phyloP scores from a whole-genome alignment of 2,329 filamentous ascomycete species.

The Phoma sp. region DNA sequence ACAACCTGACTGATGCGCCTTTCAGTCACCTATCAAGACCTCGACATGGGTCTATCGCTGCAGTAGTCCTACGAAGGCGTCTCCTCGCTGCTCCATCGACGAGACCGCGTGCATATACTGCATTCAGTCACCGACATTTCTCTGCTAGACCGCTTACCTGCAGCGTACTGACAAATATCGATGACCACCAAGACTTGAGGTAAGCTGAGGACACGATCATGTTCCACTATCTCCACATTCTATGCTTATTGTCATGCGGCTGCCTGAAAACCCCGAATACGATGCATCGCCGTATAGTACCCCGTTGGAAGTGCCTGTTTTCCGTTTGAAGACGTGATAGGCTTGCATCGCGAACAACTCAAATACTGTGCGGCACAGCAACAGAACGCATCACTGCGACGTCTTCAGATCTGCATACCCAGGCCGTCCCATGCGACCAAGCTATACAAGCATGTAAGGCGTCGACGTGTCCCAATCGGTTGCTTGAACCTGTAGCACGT shows the following conservation, averaged over 20 bases:
- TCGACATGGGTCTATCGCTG: not conserved
- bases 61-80: not conserved
- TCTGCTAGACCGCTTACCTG: not conserved
- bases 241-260: not conserved
- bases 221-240: not conserved
- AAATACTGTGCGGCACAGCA: not conserved
- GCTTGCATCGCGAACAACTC: not conserved
- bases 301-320: too few relatives aligned
- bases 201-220: not conserved
- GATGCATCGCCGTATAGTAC: not conserved
- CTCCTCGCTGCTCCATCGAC: not conserved
- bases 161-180: slow-evolving; percentile 10
- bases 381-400: not conserved
- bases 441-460: not conserved
- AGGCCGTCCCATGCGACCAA: too few relatives aligned
- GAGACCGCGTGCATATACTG: not conserved
- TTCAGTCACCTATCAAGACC: not conserved
- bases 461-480: not conserved
- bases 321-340: not conserved
- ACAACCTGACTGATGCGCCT: not conserved
- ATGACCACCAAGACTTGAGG: not conserved
- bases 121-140: not conserved
- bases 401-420: too few relatives aligned
- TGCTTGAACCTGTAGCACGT: not conserved
- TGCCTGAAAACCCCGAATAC: not conserved